Evolutionary conservation across 192 early-diverging fungal genomes (phyloP).

Genomic region (Phlyctochytrium planicorne): DNA sequence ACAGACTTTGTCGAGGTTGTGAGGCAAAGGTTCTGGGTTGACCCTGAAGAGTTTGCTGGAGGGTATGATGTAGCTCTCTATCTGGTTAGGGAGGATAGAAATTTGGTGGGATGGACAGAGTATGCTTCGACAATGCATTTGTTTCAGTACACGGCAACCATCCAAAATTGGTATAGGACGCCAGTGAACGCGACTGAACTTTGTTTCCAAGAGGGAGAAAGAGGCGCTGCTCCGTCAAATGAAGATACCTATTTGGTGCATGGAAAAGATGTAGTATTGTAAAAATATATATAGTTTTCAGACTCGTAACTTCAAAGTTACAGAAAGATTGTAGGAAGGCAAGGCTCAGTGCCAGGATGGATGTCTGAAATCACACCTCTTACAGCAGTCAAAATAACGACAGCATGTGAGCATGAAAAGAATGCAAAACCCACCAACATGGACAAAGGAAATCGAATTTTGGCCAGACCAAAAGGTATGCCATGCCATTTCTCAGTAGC

Average conservation of each 20-base stretch:
- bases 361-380: no score
- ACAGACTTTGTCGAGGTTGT: constrained; percentile 15
- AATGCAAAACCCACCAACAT: no score
- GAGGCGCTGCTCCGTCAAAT: background rate
- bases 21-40: constrained; percentile 4
- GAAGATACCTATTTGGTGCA: constrained; percentile 34
- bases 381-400: no score
- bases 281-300: no score
- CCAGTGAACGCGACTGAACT: constrained; percentile 30
- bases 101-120: constrained; percentile 21
- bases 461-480: no score
- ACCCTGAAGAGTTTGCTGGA: background rate
- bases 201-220: constrained; percentile 7
- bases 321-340: no score
- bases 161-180: constrained; percentile 43
- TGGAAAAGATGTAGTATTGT: constrained; percentile 33
- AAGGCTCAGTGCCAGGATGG: no score
- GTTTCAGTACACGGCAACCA: constrained; percentile 28
- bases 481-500: no score
- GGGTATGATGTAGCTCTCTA: constrained; percentile 18
- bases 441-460: no score
- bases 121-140: constrained; percentile 23
- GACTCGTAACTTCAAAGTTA: no score
- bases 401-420: no score
- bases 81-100: constrained; percentile 30